These are phyloP conservation scores for Clonostachys byssicola DNA, from an alignment of 2,329 filamentous ascomycete genomes.

Conservation along the genomic window DNA sequence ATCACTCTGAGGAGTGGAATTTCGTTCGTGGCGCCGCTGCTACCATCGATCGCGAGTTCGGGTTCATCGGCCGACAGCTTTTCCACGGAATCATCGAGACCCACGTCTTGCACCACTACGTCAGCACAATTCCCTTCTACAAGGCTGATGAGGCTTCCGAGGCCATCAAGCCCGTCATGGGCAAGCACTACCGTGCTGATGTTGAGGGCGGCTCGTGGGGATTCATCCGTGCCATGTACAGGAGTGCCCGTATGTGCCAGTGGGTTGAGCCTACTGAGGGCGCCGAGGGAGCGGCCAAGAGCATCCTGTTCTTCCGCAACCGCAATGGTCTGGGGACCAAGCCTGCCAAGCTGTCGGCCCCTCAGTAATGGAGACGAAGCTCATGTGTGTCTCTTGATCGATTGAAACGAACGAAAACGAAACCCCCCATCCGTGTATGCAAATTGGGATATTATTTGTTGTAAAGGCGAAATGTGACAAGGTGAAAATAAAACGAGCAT, in stretches of 20 bases:
- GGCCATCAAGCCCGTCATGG: conserved; percentile 94
- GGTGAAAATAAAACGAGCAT: too few relatives aligned
- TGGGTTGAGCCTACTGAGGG: conserved; percentile 93
- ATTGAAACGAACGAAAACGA: too few relatives aligned
- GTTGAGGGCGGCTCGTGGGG: conserved; percentile 71
- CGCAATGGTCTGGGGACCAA: conserved; percentile 70
- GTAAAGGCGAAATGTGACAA: too few relatives aligned
- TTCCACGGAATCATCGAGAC: conserved; percentile 97
- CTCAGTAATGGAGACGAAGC: too few relatives aligned
- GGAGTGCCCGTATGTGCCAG: conserved; percentile 80
- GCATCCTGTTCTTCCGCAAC: conserved; percentile 94
- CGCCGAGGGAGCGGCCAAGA: conserved; percentile 74
- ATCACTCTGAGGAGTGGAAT: conserved; percentile 82
- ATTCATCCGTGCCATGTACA: conserved; percentile 82
- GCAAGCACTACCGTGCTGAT: conserved; percentile 87
- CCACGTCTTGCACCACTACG: conserved; percentile 96
- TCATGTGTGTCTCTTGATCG: too few relatives aligned
- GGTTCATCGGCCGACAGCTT: conserved; percentile 86
- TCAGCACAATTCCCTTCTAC: conserved; percentile 95
- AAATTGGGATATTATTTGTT: too few relatives aligned
- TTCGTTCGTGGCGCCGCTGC: conserved; percentile 90
- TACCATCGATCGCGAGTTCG: conserved; percentile 95
- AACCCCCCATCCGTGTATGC: too few relatives aligned
- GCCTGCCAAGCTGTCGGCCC: too few relatives aligned
- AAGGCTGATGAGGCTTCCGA: conserved; percentile 91